Percentiles rank a stretch among this genome's conserved stretches.
Evolutionary conservation across 139 green algal genomes (phyloP).

Genomic region (Gonium pectorale): DNA sequence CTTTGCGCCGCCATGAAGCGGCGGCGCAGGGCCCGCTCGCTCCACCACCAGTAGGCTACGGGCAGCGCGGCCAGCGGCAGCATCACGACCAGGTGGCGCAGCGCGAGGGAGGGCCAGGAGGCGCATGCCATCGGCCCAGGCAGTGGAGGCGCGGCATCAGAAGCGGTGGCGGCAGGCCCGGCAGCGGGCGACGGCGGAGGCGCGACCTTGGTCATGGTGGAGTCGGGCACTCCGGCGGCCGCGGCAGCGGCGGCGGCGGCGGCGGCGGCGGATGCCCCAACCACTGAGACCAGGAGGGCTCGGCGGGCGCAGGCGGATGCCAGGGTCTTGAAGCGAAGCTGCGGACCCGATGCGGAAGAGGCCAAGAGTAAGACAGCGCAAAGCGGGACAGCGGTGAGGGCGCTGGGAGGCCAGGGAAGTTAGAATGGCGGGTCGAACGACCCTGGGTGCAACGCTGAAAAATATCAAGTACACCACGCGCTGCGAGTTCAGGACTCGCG

Average conservation of each 20-base stretch:
- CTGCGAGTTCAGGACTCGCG: no score
- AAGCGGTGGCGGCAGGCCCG: background rate
- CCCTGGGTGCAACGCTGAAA: no score
- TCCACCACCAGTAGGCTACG: conserved; percentile 14
- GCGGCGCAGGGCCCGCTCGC: background rate
- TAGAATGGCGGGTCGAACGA: no score
- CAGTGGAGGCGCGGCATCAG: background rate
- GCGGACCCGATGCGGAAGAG: no score
- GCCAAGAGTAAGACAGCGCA: no score
- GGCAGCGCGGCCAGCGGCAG: conserved; percentile 18
- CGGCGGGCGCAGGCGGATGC: background rate
- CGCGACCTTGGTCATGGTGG: background rate
- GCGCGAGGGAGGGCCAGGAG: background rate
- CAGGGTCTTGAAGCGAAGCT: background rate
- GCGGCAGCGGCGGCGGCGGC: background rate
- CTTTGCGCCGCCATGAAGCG: background rate
- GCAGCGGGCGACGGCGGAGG: background rate
- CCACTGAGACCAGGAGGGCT: no score
- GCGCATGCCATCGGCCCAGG: background rate
- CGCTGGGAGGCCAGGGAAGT: no score
- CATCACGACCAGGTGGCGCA: conserved; percentile 10
- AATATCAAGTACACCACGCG: no score
- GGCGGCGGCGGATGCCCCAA: background rate
- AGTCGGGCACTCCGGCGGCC: no score
- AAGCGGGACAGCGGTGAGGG: no score